These are phyloP conservation scores for Abrus precatorius DNA, from an alignment of 306 rosid genomes.

Conservation along the genomic window DNA sequence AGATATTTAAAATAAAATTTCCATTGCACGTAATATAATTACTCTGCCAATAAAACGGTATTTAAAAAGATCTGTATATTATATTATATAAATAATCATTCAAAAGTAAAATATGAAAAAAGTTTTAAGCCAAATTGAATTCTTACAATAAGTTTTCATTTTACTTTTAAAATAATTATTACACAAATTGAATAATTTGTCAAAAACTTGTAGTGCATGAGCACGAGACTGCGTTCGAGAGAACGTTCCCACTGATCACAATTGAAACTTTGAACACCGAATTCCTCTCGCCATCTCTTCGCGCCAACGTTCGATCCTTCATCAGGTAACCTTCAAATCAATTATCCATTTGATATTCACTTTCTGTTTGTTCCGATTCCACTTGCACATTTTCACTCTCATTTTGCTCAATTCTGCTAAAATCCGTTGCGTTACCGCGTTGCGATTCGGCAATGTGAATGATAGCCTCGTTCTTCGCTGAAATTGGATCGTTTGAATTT, in stretches of 20 bases:
- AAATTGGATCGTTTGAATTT: slow-evolving; percentile 37
- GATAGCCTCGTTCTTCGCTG: not conserved
- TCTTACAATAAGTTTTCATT: too few relatives aligned
- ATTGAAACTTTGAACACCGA: not conserved
- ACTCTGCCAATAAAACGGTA: too few relatives aligned
- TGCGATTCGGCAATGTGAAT: not conserved
- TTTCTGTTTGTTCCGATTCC: slow-evolving; percentile 14
- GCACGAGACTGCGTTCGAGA: not conserved
- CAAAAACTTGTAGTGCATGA: not conserved
- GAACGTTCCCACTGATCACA: slow-evolving; percentile 24
- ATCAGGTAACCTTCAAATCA: slow-evolving; percentile 33
- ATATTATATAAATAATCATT: too few relatives aligned
- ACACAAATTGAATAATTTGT: too few relatives aligned
- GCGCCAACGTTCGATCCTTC: not conserved
- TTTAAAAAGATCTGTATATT: too few relatives aligned
- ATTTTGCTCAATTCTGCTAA: not conserved
- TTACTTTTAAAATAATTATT: too few relatives aligned
- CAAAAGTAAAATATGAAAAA: too few relatives aligned
- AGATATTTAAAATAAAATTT: too few relatives aligned
- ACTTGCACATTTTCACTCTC: slow-evolving; percentile 3
- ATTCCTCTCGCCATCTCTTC: not conserved
- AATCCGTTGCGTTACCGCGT: not conserved
- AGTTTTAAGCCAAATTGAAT: too few relatives aligned
- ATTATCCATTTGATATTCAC: not conserved
- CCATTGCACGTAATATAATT: too few relatives aligned